Conservation (phyloP, 1,284 basidiomycete genomes). For the Kalmanozyma brasiliensis region DNA sequence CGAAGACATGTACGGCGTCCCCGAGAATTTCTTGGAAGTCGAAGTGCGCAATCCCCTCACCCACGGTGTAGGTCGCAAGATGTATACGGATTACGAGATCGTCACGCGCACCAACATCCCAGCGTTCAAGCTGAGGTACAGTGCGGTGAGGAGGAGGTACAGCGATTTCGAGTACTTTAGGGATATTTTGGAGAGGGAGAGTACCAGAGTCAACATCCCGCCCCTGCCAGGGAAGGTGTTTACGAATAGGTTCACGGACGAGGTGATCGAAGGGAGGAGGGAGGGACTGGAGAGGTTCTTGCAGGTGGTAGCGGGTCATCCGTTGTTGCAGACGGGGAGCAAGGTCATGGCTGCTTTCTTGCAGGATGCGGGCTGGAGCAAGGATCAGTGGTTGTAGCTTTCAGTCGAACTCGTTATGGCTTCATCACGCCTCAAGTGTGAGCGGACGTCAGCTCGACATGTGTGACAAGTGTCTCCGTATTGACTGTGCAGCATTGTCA, state of each 20-base stretch:
- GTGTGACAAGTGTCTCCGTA: neutral
- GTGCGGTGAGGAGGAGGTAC: slow-evolving; percentile 90
- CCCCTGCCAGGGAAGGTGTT: slow-evolving; percentile 87
- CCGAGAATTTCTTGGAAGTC: slow-evolving; percentile 96
- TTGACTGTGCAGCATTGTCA: neutral
- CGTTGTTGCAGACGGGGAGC: slow-evolving; percentile 95
- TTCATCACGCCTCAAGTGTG: too few relatives aligned
- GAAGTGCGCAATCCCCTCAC: slow-evolving; percentile 97
- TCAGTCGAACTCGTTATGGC: too few relatives aligned
- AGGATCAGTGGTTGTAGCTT: slow-evolving; percentile 56
- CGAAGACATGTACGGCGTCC: slow-evolving; percentile 92
- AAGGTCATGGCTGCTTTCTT: slow-evolving; percentile 97
- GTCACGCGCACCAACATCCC: slow-evolving; percentile 99
- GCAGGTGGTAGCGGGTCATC: slow-evolving; percentile 95
- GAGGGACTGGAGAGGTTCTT: slow-evolving; percentile 96
- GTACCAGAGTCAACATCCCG: slow-evolving; percentile 95
- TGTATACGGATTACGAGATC: slow-evolving; percentile 99
- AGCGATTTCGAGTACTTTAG: slow-evolving; percentile 99
- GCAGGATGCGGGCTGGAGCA: slow-evolving; percentile 72
- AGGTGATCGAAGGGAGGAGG: slow-evolving; percentile 90
- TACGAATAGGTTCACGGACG: slow-evolving; percentile 85
- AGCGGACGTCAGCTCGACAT: neutral
- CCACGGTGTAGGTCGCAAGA: slow-evolving; percentile 82
- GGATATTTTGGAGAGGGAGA: slow-evolving; percentile 96
- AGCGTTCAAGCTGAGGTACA: slow-evolving; percentile 95